A percentile compares a stretch with the other conserved stretches of the same genome.
These are phyloP conservation scores for Talaromyces sp. DNA, from an alignment of 2,329 filamentous ascomycete species.

Conservation along the genomic window DNA sequence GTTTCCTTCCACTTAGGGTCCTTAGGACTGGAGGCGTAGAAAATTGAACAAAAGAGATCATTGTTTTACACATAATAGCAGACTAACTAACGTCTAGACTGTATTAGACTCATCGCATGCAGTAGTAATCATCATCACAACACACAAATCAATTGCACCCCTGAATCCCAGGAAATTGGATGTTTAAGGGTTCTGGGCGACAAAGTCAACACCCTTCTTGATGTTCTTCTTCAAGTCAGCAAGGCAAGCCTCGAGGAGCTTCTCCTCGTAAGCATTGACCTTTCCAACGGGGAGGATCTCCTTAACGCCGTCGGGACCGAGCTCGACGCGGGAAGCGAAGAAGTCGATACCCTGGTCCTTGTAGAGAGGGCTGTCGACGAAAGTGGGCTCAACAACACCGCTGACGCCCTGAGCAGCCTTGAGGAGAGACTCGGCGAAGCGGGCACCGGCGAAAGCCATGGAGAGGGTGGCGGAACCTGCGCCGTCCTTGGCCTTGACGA, in stretches of 20 bases:
- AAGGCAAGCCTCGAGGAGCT: slow-evolving; percentile 80
- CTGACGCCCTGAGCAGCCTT: slow-evolving; percentile 90
- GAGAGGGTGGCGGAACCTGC: slow-evolving; percentile 95
- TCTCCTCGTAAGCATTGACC: slow-evolving; percentile 80
- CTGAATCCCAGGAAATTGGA: neutral
- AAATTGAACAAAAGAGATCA: slow-evolving; percentile 9
- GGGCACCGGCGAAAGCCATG: slow-evolving; percentile 93
- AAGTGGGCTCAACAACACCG: slow-evolving; percentile 92
- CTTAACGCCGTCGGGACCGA: slow-evolving; percentile 93
- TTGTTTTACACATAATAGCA: slow-evolving; percentile 16
- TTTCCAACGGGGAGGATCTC: slow-evolving; percentile 86
- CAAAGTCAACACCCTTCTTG: slow-evolving; percentile 74
- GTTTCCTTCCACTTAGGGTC: too few relatives aligned
- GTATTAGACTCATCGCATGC: slow-evolving; percentile 9
- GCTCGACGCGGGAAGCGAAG: slow-evolving; percentile 93
- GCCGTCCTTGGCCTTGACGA: slow-evolving; percentile 98
- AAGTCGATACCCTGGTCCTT: slow-evolving; percentile 97
- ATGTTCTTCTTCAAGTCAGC: slow-evolving; percentile 72
- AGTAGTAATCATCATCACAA: slow-evolving; percentile 14
- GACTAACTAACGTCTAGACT: slow-evolving; percentile 12
- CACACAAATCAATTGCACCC: slow-evolving; percentile 2
- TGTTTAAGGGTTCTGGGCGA: slow-evolving; percentile 54
- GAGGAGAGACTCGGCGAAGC: slow-evolving; percentile 85
- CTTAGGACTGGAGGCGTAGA: too few relatives aligned
- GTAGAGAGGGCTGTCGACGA: slow-evolving; percentile 94